These are phyloP conservation scores for Tetracladium setigerum DNA, from an alignment of 495 filamentous ascomycete species.

Conservation along the genomic window DNA sequence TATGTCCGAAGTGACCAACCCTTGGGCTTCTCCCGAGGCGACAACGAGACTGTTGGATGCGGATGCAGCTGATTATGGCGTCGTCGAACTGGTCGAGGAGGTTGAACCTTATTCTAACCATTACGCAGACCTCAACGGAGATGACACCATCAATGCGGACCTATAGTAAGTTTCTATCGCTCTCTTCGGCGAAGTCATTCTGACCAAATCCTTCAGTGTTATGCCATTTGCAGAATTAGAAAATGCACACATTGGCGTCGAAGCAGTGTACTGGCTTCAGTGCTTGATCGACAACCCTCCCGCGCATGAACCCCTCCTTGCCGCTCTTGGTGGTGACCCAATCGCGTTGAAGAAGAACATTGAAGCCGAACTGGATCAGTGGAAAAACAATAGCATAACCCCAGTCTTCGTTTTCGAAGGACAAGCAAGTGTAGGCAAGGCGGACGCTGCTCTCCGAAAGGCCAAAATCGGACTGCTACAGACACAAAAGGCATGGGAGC, in stretches of 20 bases:
- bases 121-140: neutral
- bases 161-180: neutral
- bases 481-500: slow-evolving; percentile 63
- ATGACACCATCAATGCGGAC: slow-evolving; percentile 3
- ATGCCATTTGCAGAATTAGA: slow-evolving; percentile 13
- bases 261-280: slow-evolving; percentile 82
- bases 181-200: neutral
- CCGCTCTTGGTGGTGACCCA: slow-evolving; percentile 84
- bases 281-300: slow-evolving; percentile 59
- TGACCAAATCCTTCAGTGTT: slow-evolving; percentile 1
- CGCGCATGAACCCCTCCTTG: slow-evolving; percentile 74
- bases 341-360: slow-evolving; percentile 66
- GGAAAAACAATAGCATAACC: slow-evolving; percentile 54
- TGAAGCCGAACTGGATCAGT: slow-evolving; percentile 60
- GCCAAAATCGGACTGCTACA: slow-evolving; percentile 42
- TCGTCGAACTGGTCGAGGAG: too few species aligned
- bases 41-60: neutral
- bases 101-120: neutral
- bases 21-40: too few species aligned
- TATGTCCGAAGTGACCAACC: too few species aligned
- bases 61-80: neutral
- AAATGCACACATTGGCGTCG: slow-evolving; percentile 43
- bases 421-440: slow-evolving; percentile 63
- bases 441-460: slow-evolving; percentile 39
- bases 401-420: slow-evolving; percentile 89